Percentiles rank a stretch among this genome's conserved stretches.
Conservation (phyloP, 306 rosid species). For the Delonix regia region DNA sequence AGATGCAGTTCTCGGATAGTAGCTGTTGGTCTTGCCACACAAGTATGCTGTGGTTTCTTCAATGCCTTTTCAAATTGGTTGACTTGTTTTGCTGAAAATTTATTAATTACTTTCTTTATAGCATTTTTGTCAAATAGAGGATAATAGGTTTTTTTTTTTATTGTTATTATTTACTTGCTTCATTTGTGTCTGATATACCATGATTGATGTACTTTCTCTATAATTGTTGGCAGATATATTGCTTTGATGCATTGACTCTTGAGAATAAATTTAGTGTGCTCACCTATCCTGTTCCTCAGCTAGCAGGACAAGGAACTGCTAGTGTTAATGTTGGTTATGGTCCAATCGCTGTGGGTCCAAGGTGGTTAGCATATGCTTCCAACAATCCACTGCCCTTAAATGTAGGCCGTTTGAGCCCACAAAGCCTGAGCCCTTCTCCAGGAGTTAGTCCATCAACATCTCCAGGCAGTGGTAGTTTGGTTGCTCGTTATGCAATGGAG, state of each 20-base stretch:
- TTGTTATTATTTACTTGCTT: constrained; percentile 8
- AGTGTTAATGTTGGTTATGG: constrained; percentile 89
- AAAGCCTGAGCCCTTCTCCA: constrained; percentile 62
- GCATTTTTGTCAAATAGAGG: constrained; percentile 23
- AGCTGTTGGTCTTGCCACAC: constrained; percentile 87
- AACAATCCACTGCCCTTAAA: constrained; percentile 65
- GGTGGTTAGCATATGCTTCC: constrained; percentile 95
- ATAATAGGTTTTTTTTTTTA: background rate
- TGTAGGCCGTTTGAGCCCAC: constrained; percentile 76
- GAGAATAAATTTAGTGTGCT: constrained; percentile 81
- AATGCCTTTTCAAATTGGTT: constrained; percentile 8
- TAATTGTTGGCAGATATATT: constrained; percentile 75
- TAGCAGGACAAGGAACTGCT: constrained; percentile 65
- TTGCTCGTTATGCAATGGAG: constrained; percentile 91
- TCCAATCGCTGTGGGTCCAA: constrained; percentile 95
- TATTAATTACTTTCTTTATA: background rate
- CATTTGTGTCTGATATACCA: background rate
- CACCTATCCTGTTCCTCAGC: constrained; percentile 84
- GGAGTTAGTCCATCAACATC: constrained; percentile 81
- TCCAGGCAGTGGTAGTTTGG: constrained; percentile 63
- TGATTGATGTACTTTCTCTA: constrained; percentile 31
- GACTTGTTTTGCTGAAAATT: background rate
- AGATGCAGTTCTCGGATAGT: constrained; percentile 86
- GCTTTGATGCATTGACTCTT: constrained; percentile 81
- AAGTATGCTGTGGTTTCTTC: constrained; percentile 59